A percentile compares a stretch with the other conserved stretches of the same genome.
Evolutionary conservation across 169 alveolate genomes (phyloP).

Genomic region (Eimeria acervulina): DNA sequence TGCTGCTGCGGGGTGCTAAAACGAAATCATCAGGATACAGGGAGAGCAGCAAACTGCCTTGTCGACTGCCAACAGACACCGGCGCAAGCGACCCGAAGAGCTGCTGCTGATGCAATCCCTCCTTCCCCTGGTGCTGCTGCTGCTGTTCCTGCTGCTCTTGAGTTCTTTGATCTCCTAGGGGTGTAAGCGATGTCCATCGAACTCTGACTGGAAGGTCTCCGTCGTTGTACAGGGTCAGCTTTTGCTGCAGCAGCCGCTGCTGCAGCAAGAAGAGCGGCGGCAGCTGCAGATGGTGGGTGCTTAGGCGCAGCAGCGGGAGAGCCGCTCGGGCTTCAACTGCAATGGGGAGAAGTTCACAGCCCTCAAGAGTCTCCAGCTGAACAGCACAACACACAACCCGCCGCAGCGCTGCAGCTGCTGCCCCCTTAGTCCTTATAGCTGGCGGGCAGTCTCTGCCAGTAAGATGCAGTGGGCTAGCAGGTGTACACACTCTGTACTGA

Average conservation of each 20-base stretch:
- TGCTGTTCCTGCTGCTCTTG: slow-evolving; percentile 28
- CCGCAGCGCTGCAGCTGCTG: background rate
- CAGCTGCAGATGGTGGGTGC: slow-evolving; percentile 52
- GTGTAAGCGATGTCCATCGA: background rate
- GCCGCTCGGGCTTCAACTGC: background rate
- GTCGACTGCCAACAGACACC: background rate
- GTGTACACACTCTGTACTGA: background rate
- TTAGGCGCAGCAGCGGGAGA: slow-evolving; percentile 29
- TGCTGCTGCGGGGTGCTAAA: background rate
- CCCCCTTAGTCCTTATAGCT: background rate
- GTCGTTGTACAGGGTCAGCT: slow-evolving; percentile 57
- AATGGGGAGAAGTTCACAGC: background rate
- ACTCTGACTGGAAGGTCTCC: slow-evolving; percentile 18
- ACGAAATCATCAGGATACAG: slow-evolving; percentile 31
- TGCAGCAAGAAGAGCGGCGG: slow-evolving; percentile 52
- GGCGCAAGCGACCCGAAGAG: background rate
- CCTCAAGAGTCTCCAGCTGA: slow-evolving; percentile 60
- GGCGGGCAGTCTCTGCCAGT: no score
- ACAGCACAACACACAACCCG: background rate
- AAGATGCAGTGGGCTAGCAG: background rate
- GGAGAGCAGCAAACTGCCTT: slow-evolving; percentile 41
- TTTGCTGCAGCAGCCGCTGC: slow-evolving; percentile 40
- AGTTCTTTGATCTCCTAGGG: background rate
- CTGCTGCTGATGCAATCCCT: background rate
- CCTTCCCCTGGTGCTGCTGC: slow-evolving; percentile 12